Base-by-base conservation (phyloP, 495 filamentous ascomycete species). In the Aspergillus funiculosus region DNA sequence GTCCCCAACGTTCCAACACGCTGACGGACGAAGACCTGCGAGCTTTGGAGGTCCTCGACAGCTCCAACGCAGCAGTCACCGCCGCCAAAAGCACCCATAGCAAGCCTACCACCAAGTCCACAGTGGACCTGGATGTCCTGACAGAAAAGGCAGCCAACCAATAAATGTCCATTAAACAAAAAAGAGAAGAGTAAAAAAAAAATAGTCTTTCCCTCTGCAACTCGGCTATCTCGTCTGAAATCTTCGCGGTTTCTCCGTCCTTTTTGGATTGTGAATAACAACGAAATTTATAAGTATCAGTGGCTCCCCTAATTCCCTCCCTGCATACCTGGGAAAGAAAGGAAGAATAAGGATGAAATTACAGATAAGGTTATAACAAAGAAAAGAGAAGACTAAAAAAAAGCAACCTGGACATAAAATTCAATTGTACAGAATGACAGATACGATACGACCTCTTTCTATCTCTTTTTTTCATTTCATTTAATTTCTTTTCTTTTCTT, bases 1-100 rank as follows among this genome's bases (percentile, higher is more conserved):
- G 69, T 29, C 71, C 71, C 11, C 59, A 66, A 18, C 69, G 69
- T 41, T 70, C 66, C 31, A 68, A 71, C 58, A 69, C 66, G 39
- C 56, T 72, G 39, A 69, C 69, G 24, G 53, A 66, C 24, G 69
- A 72, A 14, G 71, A 74, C 32, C 52, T 74, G 27, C 56, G 69
- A 39, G 71, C 71, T 22, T 64, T 74, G 17, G 68, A 72, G 50
- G 53, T 59, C 51, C 54, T 74, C 39, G 52, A 53, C 26, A 50
- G 57, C 22, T 43, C 52, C 2, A 45, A 56, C 27, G 53, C 54
- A 28, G 30, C 31, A 1, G 32, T 45, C 8, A 24, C 43, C 9
- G 39, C 41, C 4, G 39, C 39, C 15, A 46, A 38, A 3, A 34
- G 36, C 11, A 18, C 46, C 25, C 59, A 55, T 31, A 58, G 59